Conservation (phyloP, 768 basidiomycete genomes). For the Pholiota microspora region DNA sequence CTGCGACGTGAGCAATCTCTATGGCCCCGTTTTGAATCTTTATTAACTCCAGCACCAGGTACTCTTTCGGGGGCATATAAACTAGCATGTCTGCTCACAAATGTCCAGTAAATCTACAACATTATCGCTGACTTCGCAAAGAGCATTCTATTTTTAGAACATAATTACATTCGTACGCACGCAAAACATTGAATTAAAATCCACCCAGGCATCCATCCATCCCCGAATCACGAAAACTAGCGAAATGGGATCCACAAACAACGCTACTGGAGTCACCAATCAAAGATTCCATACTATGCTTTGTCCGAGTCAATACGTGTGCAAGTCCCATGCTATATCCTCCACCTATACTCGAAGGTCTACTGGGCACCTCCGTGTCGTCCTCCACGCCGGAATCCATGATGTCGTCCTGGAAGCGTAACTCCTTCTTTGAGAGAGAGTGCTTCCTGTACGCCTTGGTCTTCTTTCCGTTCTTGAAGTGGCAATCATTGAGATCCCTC, state of each 20-base stretch:
- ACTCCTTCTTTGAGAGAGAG: not conserved
- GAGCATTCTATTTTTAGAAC: no score
- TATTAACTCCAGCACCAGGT: no score
- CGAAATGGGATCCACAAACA: not conserved
- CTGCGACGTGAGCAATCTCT: not conserved
- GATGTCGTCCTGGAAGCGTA: not conserved
- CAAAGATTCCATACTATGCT: not conserved
- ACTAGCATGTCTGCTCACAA: no score
- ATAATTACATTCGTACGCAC: no score
- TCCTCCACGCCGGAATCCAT: not conserved
- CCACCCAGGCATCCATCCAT: constrained; percentile 26
- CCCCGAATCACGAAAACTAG: constrained; percentile 12
- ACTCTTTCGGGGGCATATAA: no score
- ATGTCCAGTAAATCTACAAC: no score
- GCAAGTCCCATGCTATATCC: not conserved
- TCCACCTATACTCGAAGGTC: not conserved
- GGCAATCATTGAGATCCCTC: not conserved
- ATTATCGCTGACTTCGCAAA: no score
- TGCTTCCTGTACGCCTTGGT: not conserved
- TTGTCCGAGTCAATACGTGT: not conserved
- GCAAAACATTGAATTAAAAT: constrained; percentile 14
- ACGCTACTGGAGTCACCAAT: not conserved
- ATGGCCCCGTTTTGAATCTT: no score
- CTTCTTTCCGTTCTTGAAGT: not conserved
- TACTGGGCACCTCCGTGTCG: not conserved